phyloP scores from a whole-genome alignment of 1,139 yeast species.

The Blastobotrys illinoisensis region DNA sequence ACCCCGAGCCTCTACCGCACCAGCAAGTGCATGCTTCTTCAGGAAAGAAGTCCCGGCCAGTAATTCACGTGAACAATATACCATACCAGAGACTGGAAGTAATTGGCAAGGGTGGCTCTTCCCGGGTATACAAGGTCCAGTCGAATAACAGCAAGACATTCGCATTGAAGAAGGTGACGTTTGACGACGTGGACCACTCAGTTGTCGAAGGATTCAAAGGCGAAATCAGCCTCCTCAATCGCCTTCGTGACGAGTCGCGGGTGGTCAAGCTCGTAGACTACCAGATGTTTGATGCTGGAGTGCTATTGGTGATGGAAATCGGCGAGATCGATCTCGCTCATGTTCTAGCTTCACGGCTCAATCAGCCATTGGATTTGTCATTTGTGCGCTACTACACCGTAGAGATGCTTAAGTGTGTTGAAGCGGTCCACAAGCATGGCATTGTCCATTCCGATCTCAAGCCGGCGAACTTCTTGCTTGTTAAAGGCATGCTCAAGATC shows the following conservation, averaged over 20 bases:
- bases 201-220: conserved; percentile 80
- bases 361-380: conserved; percentile 57
- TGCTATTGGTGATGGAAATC: conserved; percentile 85
- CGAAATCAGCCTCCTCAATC: conserved; percentile 70
- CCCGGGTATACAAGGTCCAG: conserved; percentile 82
- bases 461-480: conserved; percentile 91
- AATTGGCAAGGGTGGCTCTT: conserved; percentile 89
- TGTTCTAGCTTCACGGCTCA: conserved; percentile 57
- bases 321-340: conserved; percentile 91
- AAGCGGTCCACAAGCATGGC: conserved; percentile 81
- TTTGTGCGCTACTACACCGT: conserved; percentile 78
- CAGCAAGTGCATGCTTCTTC: neutral
- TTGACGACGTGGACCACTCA: conserved; percentile 64
- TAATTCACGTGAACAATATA: conserved; percentile 46
- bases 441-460: conserved; percentile 93
- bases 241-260: conserved; percentile 56
- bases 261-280: conserved; percentile 78
- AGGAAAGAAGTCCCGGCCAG: conserved; percentile 15
- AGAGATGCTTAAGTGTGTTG: conserved; percentile 78
- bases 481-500: conserved; percentile 75
- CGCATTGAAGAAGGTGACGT: conserved; percentile 78
- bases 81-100: conserved; percentile 72
- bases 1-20: neutral
- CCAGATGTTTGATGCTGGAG: conserved; percentile 57
- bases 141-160: conserved; percentile 48